Evolutionary conservation across 106 monocot genomes (phyloP).

Genomic region (Cymbidium sinense): DNA sequence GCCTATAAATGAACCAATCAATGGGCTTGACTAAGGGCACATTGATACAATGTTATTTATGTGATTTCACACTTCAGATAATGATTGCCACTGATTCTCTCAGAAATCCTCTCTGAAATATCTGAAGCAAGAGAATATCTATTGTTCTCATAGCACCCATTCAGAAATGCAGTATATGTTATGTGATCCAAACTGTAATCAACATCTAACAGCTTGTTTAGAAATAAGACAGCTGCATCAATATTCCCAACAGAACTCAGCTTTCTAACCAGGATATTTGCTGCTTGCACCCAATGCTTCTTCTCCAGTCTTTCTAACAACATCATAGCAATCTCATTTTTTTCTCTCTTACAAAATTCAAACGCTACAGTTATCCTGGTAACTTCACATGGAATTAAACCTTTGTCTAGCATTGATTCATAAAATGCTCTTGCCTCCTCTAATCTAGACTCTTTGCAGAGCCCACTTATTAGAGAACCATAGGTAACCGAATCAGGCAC

Average conservation of each 20-base stretch:
- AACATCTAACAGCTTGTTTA: slow-evolving; percentile 57
- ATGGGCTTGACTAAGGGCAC: too few relatives aligned
- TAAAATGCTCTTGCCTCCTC: slow-evolving; percentile 77
- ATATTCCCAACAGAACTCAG: slow-evolving; percentile 55
- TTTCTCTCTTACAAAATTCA: slow-evolving; percentile 65
- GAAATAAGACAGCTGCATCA: slow-evolving; percentile 46
- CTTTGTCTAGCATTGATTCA: slow-evolving; percentile 76
- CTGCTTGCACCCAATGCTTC: slow-evolving; percentile 49
- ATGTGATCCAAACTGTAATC: slow-evolving; percentile 36
- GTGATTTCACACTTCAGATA: not conserved
- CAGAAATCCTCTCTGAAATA: slow-evolving; percentile 53
- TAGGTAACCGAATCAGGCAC: slow-evolving; percentile 75
- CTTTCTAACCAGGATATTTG: slow-evolving; percentile 78
- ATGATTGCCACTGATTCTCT: slow-evolving; percentile 7
- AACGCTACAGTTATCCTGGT: slow-evolving; percentile 62
- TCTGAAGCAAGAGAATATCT: slow-evolving; percentile 68
- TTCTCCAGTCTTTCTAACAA: slow-evolving; percentile 71
- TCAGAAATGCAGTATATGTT: slow-evolving; percentile 68
- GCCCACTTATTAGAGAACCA: slow-evolving; percentile 86
- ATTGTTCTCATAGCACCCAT: slow-evolving; percentile 66
- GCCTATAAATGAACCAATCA: too few relatives aligned
- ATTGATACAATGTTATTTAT: not conserved
- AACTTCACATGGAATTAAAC: slow-evolving; percentile 80
- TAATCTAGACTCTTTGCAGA: slow-evolving; percentile 84
- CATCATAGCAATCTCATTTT: slow-evolving; percentile 36